These are phyloP conservation scores for Benincasa hispida DNA, from an alignment of 306 rosid genomes.

Conservation along the genomic window DNA sequence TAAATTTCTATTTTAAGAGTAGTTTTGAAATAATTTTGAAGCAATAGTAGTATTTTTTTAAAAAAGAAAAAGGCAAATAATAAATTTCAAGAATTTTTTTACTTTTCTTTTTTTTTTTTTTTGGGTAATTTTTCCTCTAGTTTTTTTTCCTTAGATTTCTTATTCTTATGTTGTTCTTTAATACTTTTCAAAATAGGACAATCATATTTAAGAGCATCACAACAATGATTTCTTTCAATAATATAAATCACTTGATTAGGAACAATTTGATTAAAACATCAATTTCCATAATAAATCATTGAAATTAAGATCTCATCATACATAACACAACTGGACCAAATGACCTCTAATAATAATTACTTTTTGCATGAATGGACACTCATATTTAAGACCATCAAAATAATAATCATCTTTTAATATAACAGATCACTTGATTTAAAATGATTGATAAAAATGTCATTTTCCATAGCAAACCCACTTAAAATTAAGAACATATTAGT, in stretches of 20 bases:
- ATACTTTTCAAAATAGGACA: background rate
- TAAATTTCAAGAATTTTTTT: too few relatives aligned
- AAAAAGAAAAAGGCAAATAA: too few relatives aligned
- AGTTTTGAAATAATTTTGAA: too few relatives aligned
- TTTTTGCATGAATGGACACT: background rate
- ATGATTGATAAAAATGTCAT: background rate
- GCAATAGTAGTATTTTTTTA: too few relatives aligned
- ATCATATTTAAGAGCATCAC: slow-evolving; percentile 1
- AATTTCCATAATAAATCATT: background rate
- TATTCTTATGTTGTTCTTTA: background rate
- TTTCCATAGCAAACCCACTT: background rate
- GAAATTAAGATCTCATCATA: background rate
- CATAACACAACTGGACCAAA: background rate
- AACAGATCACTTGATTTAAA: background rate
- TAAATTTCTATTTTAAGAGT: too few relatives aligned
- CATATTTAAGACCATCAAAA: background rate
- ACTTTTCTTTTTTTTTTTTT: too few relatives aligned
- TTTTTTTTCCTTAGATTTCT: background rate
- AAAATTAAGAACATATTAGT: background rate
- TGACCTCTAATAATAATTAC: background rate
- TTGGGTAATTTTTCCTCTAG: too few relatives aligned
- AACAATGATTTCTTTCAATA: background rate
- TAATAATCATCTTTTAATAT: background rate
- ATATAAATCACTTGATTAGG: background rate
- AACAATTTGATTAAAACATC: background rate